phyloP scores from a whole-genome alignment of 768 basidiomycete genomes.

The Kwoniella shandongensis region DNA sequence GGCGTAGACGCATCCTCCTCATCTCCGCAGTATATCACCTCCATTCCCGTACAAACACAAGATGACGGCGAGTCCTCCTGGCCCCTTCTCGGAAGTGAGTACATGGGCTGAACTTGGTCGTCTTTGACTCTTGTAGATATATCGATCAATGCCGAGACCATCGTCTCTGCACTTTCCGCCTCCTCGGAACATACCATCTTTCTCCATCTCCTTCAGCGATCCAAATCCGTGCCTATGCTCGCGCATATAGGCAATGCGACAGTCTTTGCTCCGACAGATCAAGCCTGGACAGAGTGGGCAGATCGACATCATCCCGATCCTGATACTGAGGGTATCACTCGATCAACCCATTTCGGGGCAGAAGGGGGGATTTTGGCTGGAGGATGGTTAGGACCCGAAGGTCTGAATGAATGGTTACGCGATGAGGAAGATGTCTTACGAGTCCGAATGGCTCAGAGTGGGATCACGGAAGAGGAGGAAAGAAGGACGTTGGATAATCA shows the following conservation, averaged over 20 bases:
- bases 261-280: conserved; percentile 92
- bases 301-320: conserved; percentile 23
- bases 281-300: conserved; percentile 60
- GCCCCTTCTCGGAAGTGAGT: background rate
- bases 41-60: background rate
- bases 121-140: conserved; percentile 8
- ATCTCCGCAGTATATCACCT: background rate
- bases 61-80: conserved; percentile 3
- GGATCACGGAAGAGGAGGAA: conserved; percentile 11
- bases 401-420: conserved; percentile 55
- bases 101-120: background rate
- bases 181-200: conserved; percentile 78
- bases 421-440: conserved; percentile 51
- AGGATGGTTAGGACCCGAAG: conserved; percentile 30
- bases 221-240: conserved; percentile 86
- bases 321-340: background rate
- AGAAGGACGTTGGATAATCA: conserved; percentile 36
- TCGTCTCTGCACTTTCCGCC: conserved; percentile 73
- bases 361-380: conserved; percentile 6
- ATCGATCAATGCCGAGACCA: conserved; percentile 34
- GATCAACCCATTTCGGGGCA: background rate
- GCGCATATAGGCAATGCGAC: conserved; percentile 80
- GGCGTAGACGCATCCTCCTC: background rate
- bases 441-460: conserved; percentile 1
- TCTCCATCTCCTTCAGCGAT: conserved; percentile 72